Percentiles rank a stretch among this genome's conserved stretches.
Evolutionary conservation across 106 monocot species (phyloP).

Genomic region (Dendrobium nobile): DNA sequence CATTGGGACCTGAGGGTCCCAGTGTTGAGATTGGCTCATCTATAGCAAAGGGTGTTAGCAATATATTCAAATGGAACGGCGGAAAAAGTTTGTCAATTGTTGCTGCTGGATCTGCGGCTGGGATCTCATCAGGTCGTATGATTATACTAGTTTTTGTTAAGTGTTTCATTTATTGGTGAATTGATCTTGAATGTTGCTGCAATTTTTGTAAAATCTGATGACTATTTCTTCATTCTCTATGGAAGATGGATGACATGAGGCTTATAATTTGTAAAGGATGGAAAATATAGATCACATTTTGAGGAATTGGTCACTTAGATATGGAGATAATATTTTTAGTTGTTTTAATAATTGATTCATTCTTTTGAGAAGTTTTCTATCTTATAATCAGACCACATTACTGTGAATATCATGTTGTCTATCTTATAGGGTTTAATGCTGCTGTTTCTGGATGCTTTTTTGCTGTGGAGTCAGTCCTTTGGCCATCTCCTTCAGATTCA

Average conservation of each 20-base stretch:
- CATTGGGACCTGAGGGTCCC: slow-evolving; percentile 88
- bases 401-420: background rate
- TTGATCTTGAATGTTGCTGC: background rate
- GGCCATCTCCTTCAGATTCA: slow-evolving; percentile 62
- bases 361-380: background rate
- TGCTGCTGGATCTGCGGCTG: slow-evolving; percentile 96
- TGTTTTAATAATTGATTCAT: background rate
- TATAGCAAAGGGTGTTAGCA: slow-evolving; percentile 74
- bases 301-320: background rate
- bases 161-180: background rate
- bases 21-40: slow-evolving; percentile 91
- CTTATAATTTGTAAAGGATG: background rate
- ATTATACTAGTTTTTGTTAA: background rate
- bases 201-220: background rate
- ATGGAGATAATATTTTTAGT: background rate
- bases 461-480: slow-evolving; percentile 86
- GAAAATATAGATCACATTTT: background rate
- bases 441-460: slow-evolving; percentile 93
- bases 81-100: slow-evolving; percentile 62
- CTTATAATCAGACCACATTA: background rate
- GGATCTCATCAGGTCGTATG: slow-evolving; percentile 73
- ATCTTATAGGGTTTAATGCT: slow-evolving; percentile 76
- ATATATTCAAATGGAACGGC: slow-evolving; percentile 38
- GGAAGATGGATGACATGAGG: background rate
- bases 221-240: background rate